phyloP scores from a whole-genome alignment of 805 yeast genomes.

The Metschnikowia shivogae region DNA sequence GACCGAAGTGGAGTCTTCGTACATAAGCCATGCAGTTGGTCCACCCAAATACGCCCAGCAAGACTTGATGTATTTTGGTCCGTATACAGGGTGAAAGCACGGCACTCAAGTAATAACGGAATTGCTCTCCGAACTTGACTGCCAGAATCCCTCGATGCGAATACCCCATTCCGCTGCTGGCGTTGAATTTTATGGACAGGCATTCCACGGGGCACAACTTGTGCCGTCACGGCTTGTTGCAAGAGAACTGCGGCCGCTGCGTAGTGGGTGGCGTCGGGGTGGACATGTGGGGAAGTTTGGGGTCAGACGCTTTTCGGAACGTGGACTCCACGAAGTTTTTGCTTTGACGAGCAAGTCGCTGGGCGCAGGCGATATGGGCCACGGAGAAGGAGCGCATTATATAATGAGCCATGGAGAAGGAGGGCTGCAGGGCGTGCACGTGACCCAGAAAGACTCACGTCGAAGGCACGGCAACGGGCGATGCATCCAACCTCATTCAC shows the following conservation, averaged over 20 bases:
- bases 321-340: neutral
- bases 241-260: neutral
- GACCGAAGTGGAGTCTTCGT: too few relatives aligned
- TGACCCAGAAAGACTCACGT: too few relatives aligned
- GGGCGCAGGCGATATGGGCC: neutral
- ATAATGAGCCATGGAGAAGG: neutral
- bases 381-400: too few relatives aligned
- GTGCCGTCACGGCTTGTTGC: neutral
- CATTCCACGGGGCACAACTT: neutral
- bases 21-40: too few relatives aligned
- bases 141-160: neutral
- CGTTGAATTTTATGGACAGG: neutral
- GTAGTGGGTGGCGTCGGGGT: neutral
- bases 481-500: too few relatives aligned
- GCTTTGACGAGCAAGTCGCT: neutral
- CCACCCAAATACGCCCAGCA: too few relatives aligned
- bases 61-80: too few relatives aligned
- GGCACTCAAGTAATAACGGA: neutral
- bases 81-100: neutral
- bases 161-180: neutral
- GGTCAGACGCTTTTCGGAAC: neutral
- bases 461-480: too few relatives aligned
- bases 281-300: neutral
- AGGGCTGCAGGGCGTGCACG: too few relatives aligned
- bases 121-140: neutral